A percentile compares a stretch with the other conserved stretches of the same genome.
Evolutionary conservation across 805 yeast species (phyloP).

Genomic region (Myxozyma mucilagina): DNA sequence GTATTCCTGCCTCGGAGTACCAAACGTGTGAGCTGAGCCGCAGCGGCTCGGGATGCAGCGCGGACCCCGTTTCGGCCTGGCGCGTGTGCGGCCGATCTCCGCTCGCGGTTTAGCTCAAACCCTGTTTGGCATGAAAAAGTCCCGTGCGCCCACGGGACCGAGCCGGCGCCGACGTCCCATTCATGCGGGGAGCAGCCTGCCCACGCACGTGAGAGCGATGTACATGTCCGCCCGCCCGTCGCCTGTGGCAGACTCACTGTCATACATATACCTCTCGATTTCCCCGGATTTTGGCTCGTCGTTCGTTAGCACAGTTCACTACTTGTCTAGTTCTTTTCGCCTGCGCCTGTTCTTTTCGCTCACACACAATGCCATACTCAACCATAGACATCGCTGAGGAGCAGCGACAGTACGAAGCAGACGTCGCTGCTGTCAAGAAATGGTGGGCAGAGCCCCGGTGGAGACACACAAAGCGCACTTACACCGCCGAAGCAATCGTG

Average conservation of each 20-base stretch:
- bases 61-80: neutral
- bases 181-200: slow-evolving; percentile 17
- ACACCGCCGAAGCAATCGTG: slow-evolving; percentile 86
- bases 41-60: too few relatives aligned
- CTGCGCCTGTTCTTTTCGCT: neutral
- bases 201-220: too few relatives aligned
- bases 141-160: neutral
- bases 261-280: neutral
- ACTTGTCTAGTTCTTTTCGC: neutral
- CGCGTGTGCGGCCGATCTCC: neutral
- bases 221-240: too few relatives aligned
- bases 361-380: slow-evolving; percentile 49
- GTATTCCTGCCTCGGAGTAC: too few relatives aligned
- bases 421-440: slow-evolving; percentile 68
- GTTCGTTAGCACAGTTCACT: neutral
- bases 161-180: slow-evolving; percentile 8
- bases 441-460: slow-evolving; percentile 98
- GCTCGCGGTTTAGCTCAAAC: neutral
- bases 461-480: slow-evolving; percentile 82
- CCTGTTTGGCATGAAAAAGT: neutral
- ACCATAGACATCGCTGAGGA: slow-evolving; percentile 60
- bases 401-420: slow-evolving; percentile 62
- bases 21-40: too few relatives aligned
- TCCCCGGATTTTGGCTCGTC: neutral
- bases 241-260: neutral